Conservation (phyloP, 805 yeast species). For the Zygosaccharomyces siamensis region DNA sequence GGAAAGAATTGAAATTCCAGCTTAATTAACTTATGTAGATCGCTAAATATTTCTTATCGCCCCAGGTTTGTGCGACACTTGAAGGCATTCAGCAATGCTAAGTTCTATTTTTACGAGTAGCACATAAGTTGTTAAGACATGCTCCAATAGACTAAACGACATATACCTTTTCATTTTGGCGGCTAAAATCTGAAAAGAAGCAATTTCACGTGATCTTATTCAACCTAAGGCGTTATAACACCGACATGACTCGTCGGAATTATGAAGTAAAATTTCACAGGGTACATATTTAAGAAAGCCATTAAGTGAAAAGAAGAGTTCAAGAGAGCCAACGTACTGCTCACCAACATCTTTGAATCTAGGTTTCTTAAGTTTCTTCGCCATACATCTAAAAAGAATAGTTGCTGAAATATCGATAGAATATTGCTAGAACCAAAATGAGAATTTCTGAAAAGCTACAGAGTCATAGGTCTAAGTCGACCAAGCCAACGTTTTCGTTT, state of each 20-base stretch:
- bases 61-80: background rate
- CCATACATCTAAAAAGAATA: no score
- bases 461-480: constrained; percentile 29
- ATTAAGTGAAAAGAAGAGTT: background rate
- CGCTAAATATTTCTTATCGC: background rate
- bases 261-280: constrained; percentile 1
- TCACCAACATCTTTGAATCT: no score
- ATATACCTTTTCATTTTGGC: background rate
- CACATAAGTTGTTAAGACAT: no score
- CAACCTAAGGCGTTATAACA: background rate
- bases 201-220: constrained; percentile 5
- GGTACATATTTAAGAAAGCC: background rate
- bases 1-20: background rate
- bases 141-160: background rate
- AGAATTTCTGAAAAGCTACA: constrained; percentile 39
- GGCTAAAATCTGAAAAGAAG: background rate
- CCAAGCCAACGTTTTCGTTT: constrained; percentile 76
- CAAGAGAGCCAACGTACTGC: background rate
- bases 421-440: constrained; percentile 24
- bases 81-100: background rate
- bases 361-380: no score
- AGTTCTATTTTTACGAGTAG: no score
- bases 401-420: background rate
- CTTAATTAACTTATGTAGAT: background rate
- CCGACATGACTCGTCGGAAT: constrained; percentile 4